Percentiles rank a stretch among this genome's conserved stretches.
Conservation (phyloP, 2,329 filamentous ascomycete species). For the Colletotrichum viniferum region DNA sequence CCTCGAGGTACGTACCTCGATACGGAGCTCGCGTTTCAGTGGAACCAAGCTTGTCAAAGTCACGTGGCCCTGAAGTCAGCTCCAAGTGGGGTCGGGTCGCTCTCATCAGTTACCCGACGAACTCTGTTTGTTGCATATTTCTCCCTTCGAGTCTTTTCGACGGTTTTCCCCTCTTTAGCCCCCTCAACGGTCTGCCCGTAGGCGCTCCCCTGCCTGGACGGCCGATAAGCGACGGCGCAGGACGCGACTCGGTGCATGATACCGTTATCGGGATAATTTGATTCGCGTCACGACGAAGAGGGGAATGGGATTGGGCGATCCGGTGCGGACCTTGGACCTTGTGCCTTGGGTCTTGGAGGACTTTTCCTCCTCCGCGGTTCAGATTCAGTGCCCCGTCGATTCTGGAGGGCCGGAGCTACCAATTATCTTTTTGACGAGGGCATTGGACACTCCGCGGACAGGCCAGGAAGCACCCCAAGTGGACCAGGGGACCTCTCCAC, state of each 20-base stretch:
- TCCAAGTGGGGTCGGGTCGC: background rate
- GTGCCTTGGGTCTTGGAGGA: background rate
- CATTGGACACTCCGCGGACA: background rate
- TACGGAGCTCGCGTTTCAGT: background rate
- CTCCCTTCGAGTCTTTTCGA: background rate
- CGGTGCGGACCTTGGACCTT: background rate
- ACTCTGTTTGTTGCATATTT: background rate
- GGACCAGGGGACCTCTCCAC: background rate
- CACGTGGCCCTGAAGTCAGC: background rate
- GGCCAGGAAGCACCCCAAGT: background rate
- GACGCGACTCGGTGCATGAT: background rate
- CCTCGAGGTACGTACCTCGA: background rate
- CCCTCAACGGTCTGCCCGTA: background rate
- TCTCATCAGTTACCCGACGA: background rate
- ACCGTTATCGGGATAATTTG: slow-evolving; percentile 1
- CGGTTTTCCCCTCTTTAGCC: background rate
- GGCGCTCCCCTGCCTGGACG: background rate
- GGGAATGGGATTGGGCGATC: background rate
- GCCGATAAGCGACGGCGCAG: background rate
- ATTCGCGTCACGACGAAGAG: background rate
- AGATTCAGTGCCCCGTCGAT: background rate
- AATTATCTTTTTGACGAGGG: background rate
- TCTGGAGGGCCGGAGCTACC: background rate
- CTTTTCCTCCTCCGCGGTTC: slow-evolving; percentile 10
- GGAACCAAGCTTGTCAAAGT: background rate